Evolutionary conservation across 768 basidiomycete species (phyloP).

Genomic region (Lentinula edodes): DNA sequence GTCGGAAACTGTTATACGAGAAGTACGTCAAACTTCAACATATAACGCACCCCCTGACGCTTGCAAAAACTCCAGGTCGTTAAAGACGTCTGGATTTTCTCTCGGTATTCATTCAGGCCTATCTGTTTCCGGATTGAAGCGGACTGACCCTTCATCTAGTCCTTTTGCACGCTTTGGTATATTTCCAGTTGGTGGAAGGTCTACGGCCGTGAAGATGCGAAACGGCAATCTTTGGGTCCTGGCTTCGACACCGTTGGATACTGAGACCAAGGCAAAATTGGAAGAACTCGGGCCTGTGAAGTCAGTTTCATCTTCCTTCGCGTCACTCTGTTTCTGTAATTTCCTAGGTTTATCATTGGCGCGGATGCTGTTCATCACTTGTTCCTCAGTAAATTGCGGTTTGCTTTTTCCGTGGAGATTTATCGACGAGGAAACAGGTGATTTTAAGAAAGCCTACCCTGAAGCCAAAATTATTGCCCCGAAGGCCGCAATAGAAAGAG

Average conservation of each 20-base stretch:
- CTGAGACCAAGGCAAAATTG: constrained; percentile 58
- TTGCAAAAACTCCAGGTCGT: constrained; percentile 28
- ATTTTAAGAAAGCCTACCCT: constrained; percentile 66
- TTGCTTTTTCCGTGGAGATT: constrained; percentile 3
- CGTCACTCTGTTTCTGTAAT: background rate
- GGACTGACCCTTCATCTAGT: constrained; percentile 24
- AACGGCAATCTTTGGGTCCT: constrained; percentile 74
- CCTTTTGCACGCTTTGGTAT: constrained; percentile 65
- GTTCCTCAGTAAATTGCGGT: constrained; percentile 40
- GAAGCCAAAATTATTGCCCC: constrained; percentile 69
- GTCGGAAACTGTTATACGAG: constrained; percentile 29
- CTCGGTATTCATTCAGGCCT: constrained; percentile 30
- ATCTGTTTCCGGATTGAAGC: background rate
- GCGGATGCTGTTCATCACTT: constrained; percentile 56
- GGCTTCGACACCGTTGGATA: constrained; percentile 68
- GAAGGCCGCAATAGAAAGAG: constrained; percentile 44
- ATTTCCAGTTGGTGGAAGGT: constrained; percentile 75
- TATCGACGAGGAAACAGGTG: constrained; percentile 26
- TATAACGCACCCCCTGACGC: background rate
- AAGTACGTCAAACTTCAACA: constrained; percentile 22
- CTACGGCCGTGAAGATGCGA: constrained; percentile 71
- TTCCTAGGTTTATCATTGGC: constrained; percentile 49
- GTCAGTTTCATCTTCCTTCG: constrained; percentile 24
- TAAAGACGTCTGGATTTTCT: constrained; percentile 61
- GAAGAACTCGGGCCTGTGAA: constrained; percentile 65